phyloP scores from a whole-genome alignment of 2,329 filamentous ascomycete species.

The Diaporthe eres region DNA sequence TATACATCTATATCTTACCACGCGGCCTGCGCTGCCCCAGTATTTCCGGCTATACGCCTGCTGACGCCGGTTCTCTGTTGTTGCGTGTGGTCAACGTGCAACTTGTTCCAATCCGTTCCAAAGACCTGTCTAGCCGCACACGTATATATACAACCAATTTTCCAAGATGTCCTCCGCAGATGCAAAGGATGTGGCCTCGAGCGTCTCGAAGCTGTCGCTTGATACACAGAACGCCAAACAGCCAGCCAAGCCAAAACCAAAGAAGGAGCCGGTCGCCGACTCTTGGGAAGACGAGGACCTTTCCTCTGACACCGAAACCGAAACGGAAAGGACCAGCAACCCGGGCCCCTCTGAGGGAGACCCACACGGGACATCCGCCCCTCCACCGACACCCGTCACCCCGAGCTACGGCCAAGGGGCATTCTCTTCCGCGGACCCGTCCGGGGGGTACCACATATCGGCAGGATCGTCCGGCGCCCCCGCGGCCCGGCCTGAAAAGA shows the following conservation, averaged over 20 bases:
- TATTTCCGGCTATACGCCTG: not conserved
- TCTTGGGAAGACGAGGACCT: conserved; percentile 83
- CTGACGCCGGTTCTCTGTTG: not conserved
- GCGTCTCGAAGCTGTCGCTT: conserved; percentile 51
- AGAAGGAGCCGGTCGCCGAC: conserved; percentile 69
- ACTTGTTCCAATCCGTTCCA: not conserved
- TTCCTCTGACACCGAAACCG: conserved; percentile 58
- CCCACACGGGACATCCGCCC: conserved; percentile 58
- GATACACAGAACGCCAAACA: conserved; percentile 45
- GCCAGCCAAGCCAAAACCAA: conserved; percentile 48
- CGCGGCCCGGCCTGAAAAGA: conserved; percentile 82
- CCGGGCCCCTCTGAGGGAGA: conserved; percentile 41
- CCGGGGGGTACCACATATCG: conserved; percentile 21
- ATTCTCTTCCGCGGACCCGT: conserved; percentile 24
- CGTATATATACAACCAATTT: not conserved
- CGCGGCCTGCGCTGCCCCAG: not conserved
- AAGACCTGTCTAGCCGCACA: not conserved
- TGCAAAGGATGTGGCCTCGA: conserved; percentile 40
- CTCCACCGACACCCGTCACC: conserved; percentile 77
- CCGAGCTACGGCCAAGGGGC: conserved; percentile 57
- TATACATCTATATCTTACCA: not conserved
- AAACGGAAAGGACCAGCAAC: conserved; percentile 49
- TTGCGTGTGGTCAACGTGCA: not conserved
- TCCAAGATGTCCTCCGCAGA: conserved; percentile 39
- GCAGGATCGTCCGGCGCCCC: conserved; percentile 23